These are phyloP conservation scores for Pseudomassariella vexata DNA, from an alignment of 2,329 filamentous ascomycete genomes.

Conservation along the genomic window DNA sequence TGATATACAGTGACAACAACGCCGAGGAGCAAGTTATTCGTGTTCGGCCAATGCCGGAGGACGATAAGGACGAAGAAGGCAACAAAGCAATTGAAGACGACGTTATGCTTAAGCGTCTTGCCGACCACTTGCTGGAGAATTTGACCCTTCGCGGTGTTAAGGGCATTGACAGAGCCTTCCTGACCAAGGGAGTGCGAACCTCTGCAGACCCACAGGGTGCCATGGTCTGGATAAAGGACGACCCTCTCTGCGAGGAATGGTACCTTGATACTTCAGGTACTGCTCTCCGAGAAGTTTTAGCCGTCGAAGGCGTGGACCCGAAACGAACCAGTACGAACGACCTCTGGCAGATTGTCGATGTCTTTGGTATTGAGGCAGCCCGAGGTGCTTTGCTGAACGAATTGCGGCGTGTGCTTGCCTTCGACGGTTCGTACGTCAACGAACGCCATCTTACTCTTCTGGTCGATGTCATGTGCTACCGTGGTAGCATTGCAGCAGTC, in stretches of 20 bases:
- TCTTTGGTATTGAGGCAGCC: slow-evolving; percentile 94
- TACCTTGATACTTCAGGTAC: slow-evolving; percentile 94
- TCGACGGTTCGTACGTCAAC: slow-evolving; percentile 99
- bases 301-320: slow-evolving; percentile 82
- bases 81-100: slow-evolving; percentile 70
- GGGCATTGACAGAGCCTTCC: slow-evolving; percentile 86
- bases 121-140: slow-evolving; percentile 85
- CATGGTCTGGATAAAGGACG: slow-evolving; percentile 67
- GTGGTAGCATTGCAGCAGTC: slow-evolving; percentile 89
- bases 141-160: slow-evolving; percentile 85
- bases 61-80: slow-evolving; percentile 66
- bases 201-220: slow-evolving; percentile 64
- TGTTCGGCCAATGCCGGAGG: slow-evolving; percentile 71
- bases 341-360: slow-evolving; percentile 88
- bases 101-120: slow-evolving; percentile 85
- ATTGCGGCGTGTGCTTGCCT: slow-evolving; percentile 86
- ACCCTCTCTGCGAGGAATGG: slow-evolving; percentile 80
- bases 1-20: slow-evolving; percentile 98
- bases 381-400: slow-evolving; percentile 82
- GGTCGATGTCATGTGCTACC: slow-evolving; percentile 96
- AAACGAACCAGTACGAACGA: slow-evolving; percentile 89
- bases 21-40: slow-evolving; percentile 92
- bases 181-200: slow-evolving; percentile 73
- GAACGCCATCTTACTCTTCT: slow-evolving; percentile 93
- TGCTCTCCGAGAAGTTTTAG: slow-evolving; percentile 74